Evolutionary conservation across 805 yeast genomes (phyloP).

Genomic region (Nakazawaea ishiwadae): DNA sequence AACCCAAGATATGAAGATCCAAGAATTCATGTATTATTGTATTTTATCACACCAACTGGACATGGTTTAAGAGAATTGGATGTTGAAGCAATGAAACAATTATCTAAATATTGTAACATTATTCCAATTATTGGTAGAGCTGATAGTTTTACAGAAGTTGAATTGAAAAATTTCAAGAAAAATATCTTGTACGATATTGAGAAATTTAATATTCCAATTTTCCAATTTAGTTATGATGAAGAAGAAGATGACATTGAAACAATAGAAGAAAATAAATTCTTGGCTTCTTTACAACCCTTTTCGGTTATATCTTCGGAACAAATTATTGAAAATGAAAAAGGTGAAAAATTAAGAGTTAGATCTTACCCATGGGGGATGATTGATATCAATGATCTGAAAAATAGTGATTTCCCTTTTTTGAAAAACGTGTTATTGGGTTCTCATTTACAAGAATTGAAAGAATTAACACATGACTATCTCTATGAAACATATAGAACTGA

Average conservation of each 20-base stretch:
- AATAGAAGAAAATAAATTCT: constrained; percentile 60
- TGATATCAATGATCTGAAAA: constrained; percentile 47
- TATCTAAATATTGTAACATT: constrained; percentile 69
- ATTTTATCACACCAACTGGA: constrained; percentile 71
- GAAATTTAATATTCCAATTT: constrained; percentile 65
- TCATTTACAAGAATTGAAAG: constrained; percentile 61
- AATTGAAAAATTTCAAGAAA: constrained; percentile 54
- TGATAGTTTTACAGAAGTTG: constrained; percentile 63
- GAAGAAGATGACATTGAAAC: constrained; percentile 69
- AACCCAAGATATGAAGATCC: constrained; percentile 79
- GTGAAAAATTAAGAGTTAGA: constrained; percentile 52
- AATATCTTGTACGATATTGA: constrained; percentile 60
- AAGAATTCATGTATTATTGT: constrained; percentile 68
- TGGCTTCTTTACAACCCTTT: constrained; percentile 69
- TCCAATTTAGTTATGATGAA: constrained; percentile 67
- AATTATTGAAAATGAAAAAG: constrained; percentile 41
- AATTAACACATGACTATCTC: constrained; percentile 59
- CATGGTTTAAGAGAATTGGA: constrained; percentile 77
- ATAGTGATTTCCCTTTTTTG: constrained; percentile 49
- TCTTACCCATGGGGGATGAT: constrained; percentile 74
- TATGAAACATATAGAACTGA: constrained; percentile 66
- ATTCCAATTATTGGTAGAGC: constrained; percentile 69
- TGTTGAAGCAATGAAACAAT: constrained; percentile 62
- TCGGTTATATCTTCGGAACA: constrained; percentile 66
- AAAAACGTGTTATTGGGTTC: constrained; percentile 54